phyloP scores from a whole-genome alignment of 2,329 filamentous ascomycete genomes.

The Remersonia thermophila region DNA sequence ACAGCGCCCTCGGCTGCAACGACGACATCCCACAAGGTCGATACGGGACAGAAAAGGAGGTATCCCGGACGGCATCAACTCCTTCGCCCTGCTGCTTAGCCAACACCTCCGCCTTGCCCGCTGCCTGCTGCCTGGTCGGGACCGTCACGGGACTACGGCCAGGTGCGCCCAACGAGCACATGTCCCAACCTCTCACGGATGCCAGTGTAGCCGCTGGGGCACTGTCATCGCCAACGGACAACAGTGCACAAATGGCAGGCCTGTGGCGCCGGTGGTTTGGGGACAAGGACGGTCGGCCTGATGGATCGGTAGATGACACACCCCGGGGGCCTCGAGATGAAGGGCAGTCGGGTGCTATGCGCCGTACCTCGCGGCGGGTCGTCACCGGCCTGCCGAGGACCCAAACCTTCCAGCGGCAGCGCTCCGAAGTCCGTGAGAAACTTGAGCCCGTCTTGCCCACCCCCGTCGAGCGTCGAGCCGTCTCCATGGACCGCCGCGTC shows the following conservation, averaged over 20 bases:
- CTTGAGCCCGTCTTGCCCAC: conserved; percentile 54
- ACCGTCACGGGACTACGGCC: too few relatives aligned
- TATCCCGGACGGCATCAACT: too few relatives aligned
- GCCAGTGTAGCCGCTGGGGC: conserved; percentile 3
- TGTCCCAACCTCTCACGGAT: too few relatives aligned
- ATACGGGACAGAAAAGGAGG: too few relatives aligned
- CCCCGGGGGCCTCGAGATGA: conserved; percentile 20
- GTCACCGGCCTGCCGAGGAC: conserved; percentile 65
- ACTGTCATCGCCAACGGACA: conserved; percentile 10
- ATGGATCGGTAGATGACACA: conserved; percentile 6
- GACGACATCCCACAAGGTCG: too few relatives aligned
- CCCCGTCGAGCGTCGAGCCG: conserved; percentile 55
- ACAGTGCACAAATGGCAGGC: conserved; percentile 8
- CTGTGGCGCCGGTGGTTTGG: conserved; percentile 14
- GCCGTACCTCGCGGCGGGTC: conserved; percentile 45
- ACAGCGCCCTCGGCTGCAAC: too few relatives aligned
- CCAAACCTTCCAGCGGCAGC: conserved; percentile 70
- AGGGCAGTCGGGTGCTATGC: conserved; percentile 25
- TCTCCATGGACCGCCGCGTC: conserved; percentile 48
- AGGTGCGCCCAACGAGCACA: too few relatives aligned
- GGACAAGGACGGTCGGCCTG: conserved; percentile 16
- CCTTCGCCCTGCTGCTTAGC: too few relatives aligned
- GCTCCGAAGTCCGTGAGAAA: conserved; percentile 66
- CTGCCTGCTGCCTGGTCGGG: too few relatives aligned
- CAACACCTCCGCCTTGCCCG: too few relatives aligned